These are phyloP conservation scores for Candida freyschussii DNA, from an alignment of 1,139 yeast genomes.

Conservation along the genomic window DNA sequence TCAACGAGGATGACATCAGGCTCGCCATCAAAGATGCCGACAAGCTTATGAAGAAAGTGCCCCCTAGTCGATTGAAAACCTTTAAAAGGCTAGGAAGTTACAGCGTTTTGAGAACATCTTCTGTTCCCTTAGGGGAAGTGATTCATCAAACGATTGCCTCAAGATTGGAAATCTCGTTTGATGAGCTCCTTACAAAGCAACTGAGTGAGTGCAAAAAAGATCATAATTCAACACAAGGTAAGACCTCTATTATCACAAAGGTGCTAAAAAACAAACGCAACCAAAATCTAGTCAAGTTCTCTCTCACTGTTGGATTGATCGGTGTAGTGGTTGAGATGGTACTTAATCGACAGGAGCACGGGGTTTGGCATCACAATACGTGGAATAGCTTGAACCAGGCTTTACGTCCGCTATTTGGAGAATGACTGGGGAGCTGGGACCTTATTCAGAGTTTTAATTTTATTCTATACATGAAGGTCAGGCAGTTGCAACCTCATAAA, in stretches of 20 bases:
- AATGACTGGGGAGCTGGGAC: too few species aligned
- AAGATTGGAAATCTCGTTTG: slow-evolving; percentile 3
- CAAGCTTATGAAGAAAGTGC: neutral
- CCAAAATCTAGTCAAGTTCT: slow-evolving; percentile 8
- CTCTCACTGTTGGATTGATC: neutral
- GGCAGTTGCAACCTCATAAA: slow-evolving; percentile 59
- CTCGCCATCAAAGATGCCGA: slow-evolving; percentile 3
- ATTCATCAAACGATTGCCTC: too few species aligned
- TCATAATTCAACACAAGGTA: neutral
- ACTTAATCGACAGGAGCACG: too few species aligned
- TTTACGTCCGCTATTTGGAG: too few species aligned
- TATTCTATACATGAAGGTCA: slow-evolving; percentile 2
- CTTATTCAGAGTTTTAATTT: too few species aligned
- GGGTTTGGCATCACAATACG: neutral
- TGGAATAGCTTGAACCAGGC: neutral
- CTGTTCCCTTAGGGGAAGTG: too few species aligned
- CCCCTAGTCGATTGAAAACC: slow-evolving; percentile 4
- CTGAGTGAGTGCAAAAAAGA: neutral
- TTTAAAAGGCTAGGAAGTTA: slow-evolving; percentile 9
- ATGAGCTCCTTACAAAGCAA: neutral
- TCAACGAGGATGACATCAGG: slow-evolving; percentile 6
- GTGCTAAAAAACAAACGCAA: slow-evolving; percentile 2
- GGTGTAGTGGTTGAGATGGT: too few species aligned
- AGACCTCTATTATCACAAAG: neutral
- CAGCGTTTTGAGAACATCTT: slow-evolving; percentile 13